Conservation (phyloP, 495 filamentous ascomycete genomes). For the Acidomyces sp. region DNA sequence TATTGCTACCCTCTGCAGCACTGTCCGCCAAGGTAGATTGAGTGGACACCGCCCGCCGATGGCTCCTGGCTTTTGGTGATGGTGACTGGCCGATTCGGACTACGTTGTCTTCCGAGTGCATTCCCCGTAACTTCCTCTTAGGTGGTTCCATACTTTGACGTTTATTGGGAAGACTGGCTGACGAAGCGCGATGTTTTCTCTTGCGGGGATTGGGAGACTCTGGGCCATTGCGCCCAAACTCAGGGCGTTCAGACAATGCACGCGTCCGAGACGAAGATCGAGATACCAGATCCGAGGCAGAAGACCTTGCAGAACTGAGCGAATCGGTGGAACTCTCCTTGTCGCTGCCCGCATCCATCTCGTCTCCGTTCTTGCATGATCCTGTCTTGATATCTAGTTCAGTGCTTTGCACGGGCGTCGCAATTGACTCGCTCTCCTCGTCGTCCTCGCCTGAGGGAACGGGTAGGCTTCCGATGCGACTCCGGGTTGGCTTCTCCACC, state of each 20-base stretch:
- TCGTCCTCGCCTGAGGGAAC: conserved; percentile 17
- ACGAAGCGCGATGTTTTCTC: conserved; percentile 18
- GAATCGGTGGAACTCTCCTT: conserved; percentile 7
- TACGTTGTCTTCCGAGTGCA: conserved; percentile 9
- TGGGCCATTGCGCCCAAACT: background rate
- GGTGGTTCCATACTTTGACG: conserved; percentile 19
- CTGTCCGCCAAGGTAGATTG: conserved; percentile 14
- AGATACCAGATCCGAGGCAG: background rate
- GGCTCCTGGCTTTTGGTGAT: conserved; percentile 12
- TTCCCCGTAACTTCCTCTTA: conserved; percentile 6
- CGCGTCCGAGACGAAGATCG: conserved; percentile 3
- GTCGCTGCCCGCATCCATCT: conserved; percentile 10
- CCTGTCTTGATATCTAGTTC: conserved; percentile 7
- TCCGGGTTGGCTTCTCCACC: conserved; percentile 7
- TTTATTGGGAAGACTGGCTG: conserved; percentile 12
- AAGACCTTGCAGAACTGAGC: conserved; percentile 12
- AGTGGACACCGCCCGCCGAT: conserved; percentile 18
- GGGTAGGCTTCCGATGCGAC: conserved; percentile 17
- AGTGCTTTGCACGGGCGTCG: conserved; percentile 13
- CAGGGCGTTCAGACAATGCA: conserved; percentile 8
- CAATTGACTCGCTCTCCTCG: conserved; percentile 14
- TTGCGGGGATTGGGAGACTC: conserved; percentile 14
- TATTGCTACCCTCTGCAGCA: background rate
- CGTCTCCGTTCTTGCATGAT: background rate
- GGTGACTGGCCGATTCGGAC: conserved; percentile 12